Evolutionary conservation across 1,284 basidiomycete species (phyloP).

Genomic region (Boletus semigastroideus): DNA sequence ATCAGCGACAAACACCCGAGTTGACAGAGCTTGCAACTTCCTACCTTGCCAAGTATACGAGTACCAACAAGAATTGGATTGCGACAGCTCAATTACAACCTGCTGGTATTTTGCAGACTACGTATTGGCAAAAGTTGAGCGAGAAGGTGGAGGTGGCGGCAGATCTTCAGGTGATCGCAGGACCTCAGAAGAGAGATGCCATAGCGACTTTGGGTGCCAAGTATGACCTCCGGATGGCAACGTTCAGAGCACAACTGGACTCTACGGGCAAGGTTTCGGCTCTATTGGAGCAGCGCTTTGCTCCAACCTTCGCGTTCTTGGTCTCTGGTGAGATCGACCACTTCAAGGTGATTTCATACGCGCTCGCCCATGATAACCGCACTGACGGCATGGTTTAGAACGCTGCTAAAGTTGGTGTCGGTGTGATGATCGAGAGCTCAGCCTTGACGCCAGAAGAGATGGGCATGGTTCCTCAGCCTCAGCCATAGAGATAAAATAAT

Average conservation of each 20-base stretch:
- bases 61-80: constrained; percentile 79
- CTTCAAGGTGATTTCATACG: constrained; percentile 70
- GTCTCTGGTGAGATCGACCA: constrained; percentile 98
- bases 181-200: constrained; percentile 83
- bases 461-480: constrained; percentile 54
- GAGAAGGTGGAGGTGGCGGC: constrained; percentile 99
- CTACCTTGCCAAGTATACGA: constrained; percentile 87
- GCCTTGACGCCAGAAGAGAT: constrained; percentile 78
- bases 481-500: constrained; percentile 39
- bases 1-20: constrained; percentile 77
- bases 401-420: constrained; percentile 91
- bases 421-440: constrained; percentile 93
- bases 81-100: constrained; percentile 91
- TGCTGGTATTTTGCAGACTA: constrained; percentile 86
- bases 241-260: constrained; percentile 91
- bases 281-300: constrained; percentile 93
- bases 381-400: constrained; percentile 53
- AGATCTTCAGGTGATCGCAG: constrained; percentile 84
- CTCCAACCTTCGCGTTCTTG: constrained; percentile 92
- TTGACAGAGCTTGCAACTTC: constrained; percentile 77
- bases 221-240: constrained; percentile 93
- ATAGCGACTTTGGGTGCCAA: constrained; percentile 92
- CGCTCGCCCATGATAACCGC: not conserved
- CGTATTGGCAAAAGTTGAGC: constrained; percentile 95
- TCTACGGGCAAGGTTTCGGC: constrained; percentile 93